phyloP scores from a whole-genome alignment of 352 stramenopile genomes.

The Pythium dissimile region DNA sequence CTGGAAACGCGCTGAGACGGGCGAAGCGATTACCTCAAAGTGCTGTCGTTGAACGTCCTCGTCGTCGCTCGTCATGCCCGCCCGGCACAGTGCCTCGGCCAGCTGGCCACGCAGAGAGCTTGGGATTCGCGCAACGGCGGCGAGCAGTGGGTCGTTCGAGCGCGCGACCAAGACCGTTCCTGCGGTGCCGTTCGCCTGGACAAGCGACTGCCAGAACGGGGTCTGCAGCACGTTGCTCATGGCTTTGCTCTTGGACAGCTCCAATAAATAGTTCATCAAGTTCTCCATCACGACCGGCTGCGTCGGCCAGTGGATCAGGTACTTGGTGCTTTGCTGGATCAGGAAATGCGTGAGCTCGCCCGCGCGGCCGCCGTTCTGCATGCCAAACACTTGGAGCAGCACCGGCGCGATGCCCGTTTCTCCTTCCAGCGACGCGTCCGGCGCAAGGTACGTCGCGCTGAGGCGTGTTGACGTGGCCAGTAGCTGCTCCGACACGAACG shows the following conservation, averaged over 20 bases:
- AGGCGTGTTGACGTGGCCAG: conserved; percentile 69
- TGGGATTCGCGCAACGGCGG: conserved; percentile 55
- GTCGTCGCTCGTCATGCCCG: conserved; percentile 60
- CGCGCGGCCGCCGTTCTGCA: conserved; percentile 46
- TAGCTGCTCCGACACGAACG: conserved; percentile 78
- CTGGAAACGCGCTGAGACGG: conserved; percentile 47
- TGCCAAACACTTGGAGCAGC: conserved; percentile 63
- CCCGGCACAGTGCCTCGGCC: conserved; percentile 67
- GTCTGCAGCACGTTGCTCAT: conserved; percentile 54
- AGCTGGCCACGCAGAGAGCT: conserved; percentile 54
- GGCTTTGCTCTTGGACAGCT: conserved; percentile 59
- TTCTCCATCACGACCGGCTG: conserved; percentile 84
- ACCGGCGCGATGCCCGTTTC: conserved; percentile 35
- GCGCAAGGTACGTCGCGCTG: conserved; percentile 69
- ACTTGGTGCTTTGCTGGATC: conserved; percentile 59
- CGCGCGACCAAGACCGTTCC: conserved; percentile 44
- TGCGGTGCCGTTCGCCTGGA: conserved; percentile 65
- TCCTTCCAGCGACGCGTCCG: conserved; percentile 38
- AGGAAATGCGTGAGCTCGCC: conserved; percentile 68
- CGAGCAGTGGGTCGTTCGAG: conserved; percentile 30
- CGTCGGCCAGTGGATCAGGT: conserved; percentile 78
- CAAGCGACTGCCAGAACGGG: conserved; percentile 66
- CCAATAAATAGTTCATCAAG: conserved; percentile 70
- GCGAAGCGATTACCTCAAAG: conserved; percentile 54
- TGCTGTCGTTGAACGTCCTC: conserved; percentile 34